These are phyloP conservation scores for Pyronema omphalodes DNA, from an alignment of 495 filamentous ascomycete species.

Conservation along the genomic window DNA sequence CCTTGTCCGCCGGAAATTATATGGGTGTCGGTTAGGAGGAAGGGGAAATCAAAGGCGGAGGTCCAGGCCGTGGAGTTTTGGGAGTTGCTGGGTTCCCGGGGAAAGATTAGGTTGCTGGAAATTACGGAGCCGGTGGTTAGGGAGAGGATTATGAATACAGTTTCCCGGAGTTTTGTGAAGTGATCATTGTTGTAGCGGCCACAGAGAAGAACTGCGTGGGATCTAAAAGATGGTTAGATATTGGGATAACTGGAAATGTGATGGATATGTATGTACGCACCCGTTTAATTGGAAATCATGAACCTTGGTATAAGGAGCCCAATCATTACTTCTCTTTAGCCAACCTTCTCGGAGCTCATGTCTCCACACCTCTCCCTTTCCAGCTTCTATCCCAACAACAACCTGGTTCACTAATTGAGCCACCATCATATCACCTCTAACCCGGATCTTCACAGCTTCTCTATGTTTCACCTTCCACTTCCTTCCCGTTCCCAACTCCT, in stretches of 20 bases:
- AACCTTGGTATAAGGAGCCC: background rate
- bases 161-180: slow-evolving; percentile 21
- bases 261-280: background rate
- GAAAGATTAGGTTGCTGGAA: background rate
- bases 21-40: slow-evolving; percentile 22
- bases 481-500: no score
- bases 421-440: background rate
- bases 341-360: background rate
- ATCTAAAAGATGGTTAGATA: slow-evolving; percentile 5
- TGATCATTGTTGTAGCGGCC: slow-evolving; percentile 15
- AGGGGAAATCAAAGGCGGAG: slow-evolving; percentile 21
- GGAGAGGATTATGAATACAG: slow-evolving; percentile 20
- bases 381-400: background rate
- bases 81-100: slow-evolving; percentile 1
- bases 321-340: background rate
- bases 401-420: background rate
- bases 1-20: slow-evolving; percentile 23
- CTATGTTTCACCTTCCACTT: background rate
- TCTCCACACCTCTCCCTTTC: background rate
- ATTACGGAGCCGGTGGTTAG: slow-evolving; percentile 12
- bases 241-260: background rate
- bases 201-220: slow-evolving; percentile 20
- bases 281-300: background rate
- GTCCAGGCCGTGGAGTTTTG: slow-evolving; percentile 10
- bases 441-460: background rate